phyloP scores from a whole-genome alignment of 164 flowering plant species.

The Hamamelis virginiana region DNA sequence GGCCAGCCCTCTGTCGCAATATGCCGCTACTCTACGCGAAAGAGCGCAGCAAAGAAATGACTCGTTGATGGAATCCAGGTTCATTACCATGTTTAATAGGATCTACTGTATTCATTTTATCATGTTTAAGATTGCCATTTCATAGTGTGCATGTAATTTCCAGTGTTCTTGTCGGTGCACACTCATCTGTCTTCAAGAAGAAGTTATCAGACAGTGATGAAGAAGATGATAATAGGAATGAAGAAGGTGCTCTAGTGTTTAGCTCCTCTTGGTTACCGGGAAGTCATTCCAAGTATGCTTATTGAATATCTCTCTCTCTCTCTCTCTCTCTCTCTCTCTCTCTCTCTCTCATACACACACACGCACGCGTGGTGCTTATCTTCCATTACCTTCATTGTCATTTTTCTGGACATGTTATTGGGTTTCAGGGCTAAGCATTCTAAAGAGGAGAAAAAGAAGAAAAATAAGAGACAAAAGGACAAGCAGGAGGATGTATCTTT shows the following conservation, averaged over 20 bases:
- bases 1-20: conserved; percentile 71
- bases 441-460: conserved; percentile 32
- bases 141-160: conserved; percentile 13
- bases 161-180: conserved; percentile 80
- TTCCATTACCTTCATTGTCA: background rate
- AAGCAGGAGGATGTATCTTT: conserved; percentile 20
- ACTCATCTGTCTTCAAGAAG: conserved; percentile 53
- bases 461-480: conserved; percentile 21
- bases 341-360: too few species aligned
- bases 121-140: background rate
- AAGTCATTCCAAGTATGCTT: conserved; percentile 49
- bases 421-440: conserved; percentile 24
- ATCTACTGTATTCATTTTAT: background rate
- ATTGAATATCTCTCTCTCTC: background rate
- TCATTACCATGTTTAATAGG: background rate
- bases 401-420: background rate
- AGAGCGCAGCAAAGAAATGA: conserved; percentile 65
- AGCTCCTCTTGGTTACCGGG: conserved; percentile 79
- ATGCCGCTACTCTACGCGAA: conserved; percentile 49
- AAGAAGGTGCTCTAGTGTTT: conserved; percentile 50
- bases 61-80: conserved; percentile 78
- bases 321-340: too few species aligned
- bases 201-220: conserved; percentile 32
- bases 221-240: conserved; percentile 25
- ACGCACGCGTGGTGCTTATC: background rate